Percentiles rank a stretch among this genome's conserved stretches.
These are phyloP conservation scores for Phialophora expanda DNA, from an alignment of 2,329 filamentous ascomycete genomes.

Conservation along the genomic window DNA sequence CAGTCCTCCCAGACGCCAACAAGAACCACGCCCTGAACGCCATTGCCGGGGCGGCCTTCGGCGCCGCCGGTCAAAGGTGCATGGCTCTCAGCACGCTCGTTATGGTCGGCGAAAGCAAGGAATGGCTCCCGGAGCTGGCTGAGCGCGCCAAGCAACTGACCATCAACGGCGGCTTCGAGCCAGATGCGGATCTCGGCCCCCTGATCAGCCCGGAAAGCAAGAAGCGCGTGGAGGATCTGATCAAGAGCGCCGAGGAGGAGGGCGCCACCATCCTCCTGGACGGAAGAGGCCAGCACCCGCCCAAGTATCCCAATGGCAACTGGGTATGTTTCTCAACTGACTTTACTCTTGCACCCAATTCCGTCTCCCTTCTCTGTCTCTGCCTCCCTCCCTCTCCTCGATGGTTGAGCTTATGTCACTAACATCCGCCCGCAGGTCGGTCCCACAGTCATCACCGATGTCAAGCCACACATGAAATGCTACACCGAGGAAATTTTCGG, in stretches of 20 bases:
- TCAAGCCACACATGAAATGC: slow-evolving; percentile 69
- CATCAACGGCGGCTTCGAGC: slow-evolving; percentile 67
- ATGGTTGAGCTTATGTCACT: not conserved
- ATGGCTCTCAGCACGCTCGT: slow-evolving; percentile 72
- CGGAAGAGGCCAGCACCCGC: slow-evolving; percentile 64
- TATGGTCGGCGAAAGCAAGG: slow-evolving; percentile 68
- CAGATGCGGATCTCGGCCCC: slow-evolving; percentile 67
- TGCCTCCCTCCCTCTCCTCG: not conserved
- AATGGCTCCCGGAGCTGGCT: slow-evolving; percentile 68
- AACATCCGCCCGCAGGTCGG: slow-evolving; percentile 54
- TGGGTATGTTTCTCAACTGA: slow-evolving; percentile 55
- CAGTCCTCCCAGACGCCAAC: slow-evolving; percentile 70
- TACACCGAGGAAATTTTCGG: slow-evolving; percentile 72
- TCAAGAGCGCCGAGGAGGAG: slow-evolving; percentile 65
- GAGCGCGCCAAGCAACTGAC: slow-evolving; percentile 65
- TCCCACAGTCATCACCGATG: slow-evolving; percentile 69
- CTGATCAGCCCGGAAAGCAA: slow-evolving; percentile 68
- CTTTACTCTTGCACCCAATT: not conserved
- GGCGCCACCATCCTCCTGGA: slow-evolving; percentile 69
- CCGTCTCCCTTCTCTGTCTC: not conserved
- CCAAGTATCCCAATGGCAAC: slow-evolving; percentile 70
- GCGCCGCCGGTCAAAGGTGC: slow-evolving; percentile 71
- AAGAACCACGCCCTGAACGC: slow-evolving; percentile 71
- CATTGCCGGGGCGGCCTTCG: slow-evolving; percentile 70
- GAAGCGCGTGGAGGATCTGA: slow-evolving; percentile 67